These are phyloP conservation scores for Ogataea trehaloabstinens DNA, from an alignment of 805 yeast species.

Conservation along the genomic window DNA sequence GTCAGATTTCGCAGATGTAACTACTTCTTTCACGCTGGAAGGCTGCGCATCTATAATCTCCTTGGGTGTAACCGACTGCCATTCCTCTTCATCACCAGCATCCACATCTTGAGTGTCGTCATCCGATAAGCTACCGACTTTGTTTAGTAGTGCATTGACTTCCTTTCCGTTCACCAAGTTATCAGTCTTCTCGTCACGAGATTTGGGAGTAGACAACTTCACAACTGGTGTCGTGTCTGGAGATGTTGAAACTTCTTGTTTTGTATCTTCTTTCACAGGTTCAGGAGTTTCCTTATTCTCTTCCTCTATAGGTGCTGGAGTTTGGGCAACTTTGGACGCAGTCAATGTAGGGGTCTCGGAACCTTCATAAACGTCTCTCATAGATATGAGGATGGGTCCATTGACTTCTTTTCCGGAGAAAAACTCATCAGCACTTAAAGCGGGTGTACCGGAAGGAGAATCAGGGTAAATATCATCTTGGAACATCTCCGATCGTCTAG, in stretches of 20 bases:
- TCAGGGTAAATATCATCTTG: slow-evolving; percentile 93
- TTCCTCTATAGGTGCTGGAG: slow-evolving; percentile 21
- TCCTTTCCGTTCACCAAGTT: slow-evolving; percentile 46
- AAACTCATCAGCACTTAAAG: slow-evolving; percentile 78
- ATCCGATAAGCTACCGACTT: slow-evolving; percentile 39
- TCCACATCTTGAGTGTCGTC: slow-evolving; percentile 36
- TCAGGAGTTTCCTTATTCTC: slow-evolving; percentile 17
- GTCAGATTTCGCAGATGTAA: neutral
- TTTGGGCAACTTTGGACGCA: slow-evolving; percentile 35
- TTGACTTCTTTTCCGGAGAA: slow-evolving; percentile 72
- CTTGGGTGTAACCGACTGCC: slow-evolving; percentile 19
- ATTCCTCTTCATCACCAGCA: slow-evolving; percentile 29
- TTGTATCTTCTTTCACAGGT: slow-evolving; percentile 18
- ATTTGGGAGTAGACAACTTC: neutral
- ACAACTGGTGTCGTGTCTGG: neutral
- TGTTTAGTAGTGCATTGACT: slow-evolving; percentile 46
- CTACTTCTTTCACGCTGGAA: slow-evolving; percentile 4
- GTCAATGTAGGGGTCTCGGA: slow-evolving; percentile 50
- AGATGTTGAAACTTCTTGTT: neutral
- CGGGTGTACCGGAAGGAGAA: slow-evolving; percentile 78
- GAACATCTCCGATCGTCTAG: slow-evolving; percentile 90
- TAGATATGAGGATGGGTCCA: slow-evolving; percentile 75
- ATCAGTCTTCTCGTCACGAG: slow-evolving; percentile 25
- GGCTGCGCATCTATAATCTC: slow-evolving; percentile 1
- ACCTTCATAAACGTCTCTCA: slow-evolving; percentile 82